Base-by-base conservation (phyloP, 306 rosid species). In the Potentilla sterilis region DNA sequence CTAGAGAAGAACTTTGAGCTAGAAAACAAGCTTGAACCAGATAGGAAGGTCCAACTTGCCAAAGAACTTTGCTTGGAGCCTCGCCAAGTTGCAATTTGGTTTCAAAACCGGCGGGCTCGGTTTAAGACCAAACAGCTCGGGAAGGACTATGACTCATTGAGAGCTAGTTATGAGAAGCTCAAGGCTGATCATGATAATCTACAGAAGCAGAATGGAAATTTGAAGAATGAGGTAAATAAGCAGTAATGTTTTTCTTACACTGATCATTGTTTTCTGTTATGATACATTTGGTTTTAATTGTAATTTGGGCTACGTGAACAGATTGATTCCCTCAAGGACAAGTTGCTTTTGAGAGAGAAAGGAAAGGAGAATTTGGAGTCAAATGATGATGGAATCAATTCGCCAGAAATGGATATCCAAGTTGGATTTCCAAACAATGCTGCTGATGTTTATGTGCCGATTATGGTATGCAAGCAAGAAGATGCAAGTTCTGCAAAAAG, bases 61-160 rank as follows among this genome's bases (percentile, higher is more conserved):
- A 86, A 89, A 59, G 98, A 95, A 19, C 91, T 90, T 46, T 91
- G 97, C 0, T 82, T 94, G 85, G 90, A 83, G 83, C 96, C 98
- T 51, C 90, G 98, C 70, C 98, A 94, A 90, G 95, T 94, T 8
- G 96, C 98, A 12, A 89, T 94, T 52, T 94, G 98, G 98, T 94
- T 94, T 59, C 98, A 94, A 78, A 94, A 93, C 81, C 79, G 96
- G 63, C 86, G 97, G 22, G 98, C 95, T 70, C 89, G 96, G 69
- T 89, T 77, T 68, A 93, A 93, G 78, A 87, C 89, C 40, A 95
- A 95, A 42, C 97, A 84, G 71, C 81, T 93, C n/a, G 93, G 88
- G 24, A 87, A 80, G 79, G 97, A 91, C 34, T 93, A 85, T 74
- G 95, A 83, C 70, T 79, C 82, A 6, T 81, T 93, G 87, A 89